Conservation (phyloP, 306 rosid genomes). For the Nissolia schottii region DNA sequence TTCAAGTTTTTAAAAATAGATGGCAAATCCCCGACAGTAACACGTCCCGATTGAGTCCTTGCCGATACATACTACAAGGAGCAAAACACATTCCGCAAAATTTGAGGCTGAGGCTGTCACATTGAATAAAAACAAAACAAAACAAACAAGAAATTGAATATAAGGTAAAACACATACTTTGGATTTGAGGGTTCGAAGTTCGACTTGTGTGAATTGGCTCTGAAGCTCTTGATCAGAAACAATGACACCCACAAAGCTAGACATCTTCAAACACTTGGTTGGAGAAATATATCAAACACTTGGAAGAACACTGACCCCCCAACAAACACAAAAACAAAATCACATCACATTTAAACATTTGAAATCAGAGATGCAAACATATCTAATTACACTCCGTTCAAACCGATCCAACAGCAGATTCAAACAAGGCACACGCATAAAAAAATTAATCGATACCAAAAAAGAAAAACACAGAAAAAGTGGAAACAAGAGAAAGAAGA, state of each 20-base stretch:
- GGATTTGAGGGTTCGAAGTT: constrained; percentile 90
- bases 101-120: constrained; percentile 7
- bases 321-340: constrained; percentile 10
- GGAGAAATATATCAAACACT: constrained; percentile 26
- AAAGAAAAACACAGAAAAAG: background rate
- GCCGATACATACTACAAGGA: constrained; percentile 59
- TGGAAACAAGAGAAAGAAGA: background rate
- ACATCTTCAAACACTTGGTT: constrained; percentile 53
- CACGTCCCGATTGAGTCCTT: constrained; percentile 65
- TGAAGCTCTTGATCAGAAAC: constrained; percentile 94
- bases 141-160: background rate
- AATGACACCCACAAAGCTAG: constrained; percentile 84
- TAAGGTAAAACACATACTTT: constrained; percentile 43
- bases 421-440: background rate
- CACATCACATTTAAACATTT: background rate
- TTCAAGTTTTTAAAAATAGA: constrained; percentile 56
- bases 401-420: constrained; percentile 26
- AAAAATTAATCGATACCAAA: background rate
- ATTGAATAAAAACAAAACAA: background rate
- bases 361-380: constrained; percentile 24
- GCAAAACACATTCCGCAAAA: constrained; percentile 25
- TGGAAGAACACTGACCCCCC: constrained; percentile 21
- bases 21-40: constrained; percentile 63
- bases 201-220: constrained; percentile 99
- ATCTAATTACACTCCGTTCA: background rate